Evolutionary conservation across 768 basidiomycete species (phyloP), one percentile per base, ranked within the genome.

Genomic region (Suillus subaureus): DNA sequence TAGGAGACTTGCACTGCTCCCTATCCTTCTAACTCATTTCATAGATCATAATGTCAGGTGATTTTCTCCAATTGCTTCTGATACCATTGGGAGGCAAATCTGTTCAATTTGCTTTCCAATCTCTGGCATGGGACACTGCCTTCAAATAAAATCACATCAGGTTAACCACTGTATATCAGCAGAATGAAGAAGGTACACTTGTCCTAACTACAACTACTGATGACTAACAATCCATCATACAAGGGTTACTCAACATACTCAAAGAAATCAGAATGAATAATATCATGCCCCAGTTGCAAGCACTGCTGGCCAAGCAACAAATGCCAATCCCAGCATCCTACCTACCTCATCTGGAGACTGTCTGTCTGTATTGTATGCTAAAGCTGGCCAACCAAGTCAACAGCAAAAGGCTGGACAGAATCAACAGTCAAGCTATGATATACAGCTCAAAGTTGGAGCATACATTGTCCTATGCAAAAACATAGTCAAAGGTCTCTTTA

Each of bases 81-180:
- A 11, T 45, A n/a, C 1, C 21, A 16, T 9, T n/a, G 8, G 21
- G 2, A 45, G 21, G 43, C 3, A 45, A 45, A 9, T 4, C 8
- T n/a, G 3, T 45, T 9, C 0, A 45, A 4, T 45, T 45, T 45
- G 43, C 21, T 4, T n/a, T 45, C 21, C 43, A 45, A 45, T 45
- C 43, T 1, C 21, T 2, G 4, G 21, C 4, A 0, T 45, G 43
- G 43, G 43, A 45, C 2, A 0, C 43, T 1, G 4, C 4, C 0
- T 45, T 45, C 21, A 45, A 45, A 4, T 9, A 45, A 0, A 45
- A 45, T 11, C 43, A 45, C 21, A 45, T 45, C 9, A 45, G 43
- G 43, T 6, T 45, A 45, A 21, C 43, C 9, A 45, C 43, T n/a
- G 21, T 45, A 21, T 45, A 45, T 21, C 9, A 2, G 4, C 43